Conservation (phyloP, 768 basidiomycete species). For the Albatrellus ellisii region DNA sequence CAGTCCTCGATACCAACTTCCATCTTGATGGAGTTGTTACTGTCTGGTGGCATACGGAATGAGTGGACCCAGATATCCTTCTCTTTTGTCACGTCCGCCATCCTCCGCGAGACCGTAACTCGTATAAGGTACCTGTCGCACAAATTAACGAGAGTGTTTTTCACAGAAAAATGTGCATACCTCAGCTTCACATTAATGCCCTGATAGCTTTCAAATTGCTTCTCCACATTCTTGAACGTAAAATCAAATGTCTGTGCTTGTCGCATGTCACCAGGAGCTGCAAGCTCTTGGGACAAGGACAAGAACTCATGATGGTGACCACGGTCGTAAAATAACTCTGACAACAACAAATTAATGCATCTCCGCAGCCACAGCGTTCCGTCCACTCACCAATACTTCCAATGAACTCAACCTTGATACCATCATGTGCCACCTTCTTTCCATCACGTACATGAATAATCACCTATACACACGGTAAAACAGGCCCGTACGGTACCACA, state of each 20-base stretch:
- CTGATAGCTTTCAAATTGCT: constrained; percentile 95
- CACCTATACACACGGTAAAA: constrained; percentile 33
- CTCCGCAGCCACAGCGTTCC: background rate
- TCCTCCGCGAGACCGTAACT: constrained; percentile 78
- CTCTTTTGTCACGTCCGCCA: constrained; percentile 91
- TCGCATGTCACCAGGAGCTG: constrained; percentile 93
- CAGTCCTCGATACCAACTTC: constrained; percentile 99
- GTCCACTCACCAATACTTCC: constrained; percentile 74
- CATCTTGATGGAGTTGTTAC: constrained; percentile 98
- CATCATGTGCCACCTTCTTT: constrained; percentile 70
- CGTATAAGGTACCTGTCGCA: constrained; percentile 75
- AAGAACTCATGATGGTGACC: constrained; percentile 98
- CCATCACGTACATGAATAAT: constrained; percentile 86
- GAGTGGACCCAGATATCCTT: constrained; percentile 96
- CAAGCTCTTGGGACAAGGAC: constrained; percentile 88
- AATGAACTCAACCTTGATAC: constrained; percentile 95
- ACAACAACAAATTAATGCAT: background rate
- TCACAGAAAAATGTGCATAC: constrained; percentile 30
- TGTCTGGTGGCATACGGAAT: constrained; percentile 97
- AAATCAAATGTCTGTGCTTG: constrained; percentile 96
- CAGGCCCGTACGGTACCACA: background rate
- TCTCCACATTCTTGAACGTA: constrained; percentile 98
- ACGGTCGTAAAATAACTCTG: constrained; percentile 91
- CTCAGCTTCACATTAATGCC: constrained; percentile 97
- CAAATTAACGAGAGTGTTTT: background rate